Evolutionary conservation across 768 basidiomycete genomes (phyloP).

Genomic region (Ramaria sp.): DNA sequence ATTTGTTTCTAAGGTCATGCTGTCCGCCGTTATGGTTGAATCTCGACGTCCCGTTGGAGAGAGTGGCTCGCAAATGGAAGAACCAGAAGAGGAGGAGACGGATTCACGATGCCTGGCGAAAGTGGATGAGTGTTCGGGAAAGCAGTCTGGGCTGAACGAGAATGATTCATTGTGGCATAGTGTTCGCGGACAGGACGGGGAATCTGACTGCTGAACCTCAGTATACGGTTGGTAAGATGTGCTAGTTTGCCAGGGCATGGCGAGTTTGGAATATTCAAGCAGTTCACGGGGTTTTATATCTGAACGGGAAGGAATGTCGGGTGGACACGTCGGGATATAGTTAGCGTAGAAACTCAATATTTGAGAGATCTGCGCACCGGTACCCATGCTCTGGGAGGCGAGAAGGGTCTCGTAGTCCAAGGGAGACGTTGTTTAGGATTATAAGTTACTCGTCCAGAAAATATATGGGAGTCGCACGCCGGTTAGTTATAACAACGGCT

Average conservation of each 20-base stretch:
- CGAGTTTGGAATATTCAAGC: not conserved
- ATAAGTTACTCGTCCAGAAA: too few relatives aligned
- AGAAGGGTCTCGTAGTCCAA: too few relatives aligned
- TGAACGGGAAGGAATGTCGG: not conserved
- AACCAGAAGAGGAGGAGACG: slow-evolving; percentile 4
- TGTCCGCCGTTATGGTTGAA: slow-evolving; percentile 1
- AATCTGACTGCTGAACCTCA: too few relatives aligned
- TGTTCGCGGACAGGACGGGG: too few relatives aligned
- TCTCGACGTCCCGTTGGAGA: not conserved
- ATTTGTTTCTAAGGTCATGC: slow-evolving; percentile 6
- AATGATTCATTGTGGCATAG: too few relatives aligned
- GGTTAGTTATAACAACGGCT: too few relatives aligned
- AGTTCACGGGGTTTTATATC: not conserved
- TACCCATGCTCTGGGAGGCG: too few relatives aligned
- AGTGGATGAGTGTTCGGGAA: not conserved
- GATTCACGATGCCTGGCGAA: slow-evolving; percentile 1
- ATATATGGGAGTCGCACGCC: too few relatives aligned
- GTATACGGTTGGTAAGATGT: not conserved
- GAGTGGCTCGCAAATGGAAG: slow-evolving; percentile 1
- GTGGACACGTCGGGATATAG: not conserved
- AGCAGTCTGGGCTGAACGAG: too few relatives aligned
- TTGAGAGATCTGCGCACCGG: too few relatives aligned
- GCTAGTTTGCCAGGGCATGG: not conserved
- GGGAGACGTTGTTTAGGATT: too few relatives aligned
- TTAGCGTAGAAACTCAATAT: not conserved